Base-by-base conservation (phyloP, 352 stramenopile species). In the Phytophthora pluvialis region DNA sequence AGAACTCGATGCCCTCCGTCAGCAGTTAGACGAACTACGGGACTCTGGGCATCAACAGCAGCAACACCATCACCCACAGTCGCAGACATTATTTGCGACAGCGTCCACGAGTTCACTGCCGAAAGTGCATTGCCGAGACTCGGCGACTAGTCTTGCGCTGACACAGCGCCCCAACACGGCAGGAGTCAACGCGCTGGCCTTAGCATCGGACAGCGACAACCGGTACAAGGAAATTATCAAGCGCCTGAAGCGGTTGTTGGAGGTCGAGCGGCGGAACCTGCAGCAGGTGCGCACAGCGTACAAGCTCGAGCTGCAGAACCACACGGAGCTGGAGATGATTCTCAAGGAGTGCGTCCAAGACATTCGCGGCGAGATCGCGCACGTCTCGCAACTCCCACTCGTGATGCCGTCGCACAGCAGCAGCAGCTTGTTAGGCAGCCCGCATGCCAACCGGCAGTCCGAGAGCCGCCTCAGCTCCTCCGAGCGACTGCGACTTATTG, bases 221-320 rank as follows among this genome's bases (percentile, higher is more conserved):
- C 79, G 89, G 15, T 98, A 98, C 76, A 98, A 97, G 65, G 91
- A 97, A 51, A 95, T 97, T 51, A 97, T 97, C 64, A 95, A 96
- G 70, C 77, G 91, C 7, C 71, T 97, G 25, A 97, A 97, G 73
- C 80, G 89, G 6, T 69, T 98, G 36, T 71, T 98, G 6, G 91
- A 97, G 39, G 78, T 87, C 11, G 92, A 98, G 73, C 67, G 89
- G 28, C 76, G 80, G 13, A 96, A 94, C 29, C 55, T 97, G 28
- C 76, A 88, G 56, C 79, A 96, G 53, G 89, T 93, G 33, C 81
- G 87, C n/a, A 64, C 74, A 7, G 69, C 80, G 1, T 91, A 93
- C 66, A 88, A 89, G 40, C 51, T 67, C 7, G 82, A 97, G 45
- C 44, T 95, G 16, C 84, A 96, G 67, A 81, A 77, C 35, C 83